A percentile compares a stretch with the other conserved stretches of the same genome.
These are phyloP conservation scores for Oryza punctata DNA, from an alignment of 176 grass and related monocot species.

Conservation along the genomic window DNA sequence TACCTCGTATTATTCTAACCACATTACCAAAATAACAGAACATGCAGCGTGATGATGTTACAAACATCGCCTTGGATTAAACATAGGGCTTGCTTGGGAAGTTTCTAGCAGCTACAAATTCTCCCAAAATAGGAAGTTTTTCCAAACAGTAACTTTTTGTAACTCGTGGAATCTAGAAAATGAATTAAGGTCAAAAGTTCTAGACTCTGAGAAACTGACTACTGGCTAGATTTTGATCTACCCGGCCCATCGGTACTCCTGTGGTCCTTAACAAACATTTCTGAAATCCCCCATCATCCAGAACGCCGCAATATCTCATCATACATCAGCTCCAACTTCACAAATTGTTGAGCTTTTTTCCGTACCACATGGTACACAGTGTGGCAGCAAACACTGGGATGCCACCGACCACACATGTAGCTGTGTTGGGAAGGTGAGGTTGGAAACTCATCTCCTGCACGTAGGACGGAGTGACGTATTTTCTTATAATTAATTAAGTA, in stretches of 20 bases:
- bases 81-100: not conserved
- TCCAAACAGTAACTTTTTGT: no score
- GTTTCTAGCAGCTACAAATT: no score
- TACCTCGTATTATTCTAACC: not conserved
- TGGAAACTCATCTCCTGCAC: no score
- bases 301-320: not conserved
- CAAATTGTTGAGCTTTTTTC: slow-evolving; percentile 30
- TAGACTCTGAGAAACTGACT: no score
- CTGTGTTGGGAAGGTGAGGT: no score
- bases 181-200: no score
- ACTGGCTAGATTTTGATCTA: no score
- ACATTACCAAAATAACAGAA: not conserved
- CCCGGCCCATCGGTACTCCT: not conserved
- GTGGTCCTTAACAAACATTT: not conserved
- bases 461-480: no score
- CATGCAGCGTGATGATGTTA: not conserved
- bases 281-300: not conserved
- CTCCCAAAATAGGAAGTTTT: no score
- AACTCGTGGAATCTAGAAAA: no score
- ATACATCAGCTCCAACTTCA: not conserved
- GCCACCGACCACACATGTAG: slow-evolving; percentile 36
- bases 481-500: no score
- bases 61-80: not conserved
- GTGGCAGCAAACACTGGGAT: slow-evolving; percentile 28
- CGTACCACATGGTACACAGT: slow-evolving; percentile 43